phyloP scores from a whole-genome alignment of 495 filamentous ascomycete species.

The Tuber umbilicatum region DNA sequence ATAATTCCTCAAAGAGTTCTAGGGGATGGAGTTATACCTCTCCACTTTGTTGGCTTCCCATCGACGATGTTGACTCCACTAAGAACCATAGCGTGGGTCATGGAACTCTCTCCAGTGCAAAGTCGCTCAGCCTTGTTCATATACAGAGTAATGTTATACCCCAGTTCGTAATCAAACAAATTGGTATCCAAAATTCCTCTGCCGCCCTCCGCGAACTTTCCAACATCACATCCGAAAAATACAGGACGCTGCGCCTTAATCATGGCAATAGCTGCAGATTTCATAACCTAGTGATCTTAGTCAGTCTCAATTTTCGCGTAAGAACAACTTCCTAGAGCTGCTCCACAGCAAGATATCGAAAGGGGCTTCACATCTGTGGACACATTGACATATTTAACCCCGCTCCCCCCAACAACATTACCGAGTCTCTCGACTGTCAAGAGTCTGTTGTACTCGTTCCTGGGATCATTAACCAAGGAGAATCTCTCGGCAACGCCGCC shows the following conservation, averaged over 20 bases:
- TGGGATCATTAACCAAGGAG: conserved; percentile 76
- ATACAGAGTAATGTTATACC: conserved; percentile 62
- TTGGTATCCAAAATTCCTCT: conserved; percentile 71
- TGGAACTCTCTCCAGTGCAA: conserved; percentile 61
- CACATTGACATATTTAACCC: conserved; percentile 75
- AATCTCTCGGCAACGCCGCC: conserved; percentile 57
- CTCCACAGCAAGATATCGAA: background rate
- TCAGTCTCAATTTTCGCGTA: conserved; percentile 7
- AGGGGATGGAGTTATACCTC: conserved; percentile 32
- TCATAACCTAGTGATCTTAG: conserved; percentile 49
- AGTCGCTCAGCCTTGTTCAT: conserved; percentile 68
- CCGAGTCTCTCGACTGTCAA: conserved; percentile 71
- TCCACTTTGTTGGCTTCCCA: conserved; percentile 62
- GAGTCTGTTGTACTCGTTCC: conserved; percentile 61
- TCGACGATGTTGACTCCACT: conserved; percentile 71
- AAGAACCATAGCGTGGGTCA: conserved; percentile 90
- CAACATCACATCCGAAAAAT: conserved; percentile 85
- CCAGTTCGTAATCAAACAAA: conserved; percentile 67
- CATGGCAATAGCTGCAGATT: conserved; percentile 67
- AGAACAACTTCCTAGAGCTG: background rate
- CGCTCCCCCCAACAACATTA: conserved; percentile 65
- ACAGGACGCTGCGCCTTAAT: conserved; percentile 66
- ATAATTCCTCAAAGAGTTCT: background rate
- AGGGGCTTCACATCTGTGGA: conserved; percentile 51
- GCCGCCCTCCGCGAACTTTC: conserved; percentile 61